Conservation (phyloP, 2,329 filamentous ascomycete species). For the Colletotrichum cuscutae region DNA sequence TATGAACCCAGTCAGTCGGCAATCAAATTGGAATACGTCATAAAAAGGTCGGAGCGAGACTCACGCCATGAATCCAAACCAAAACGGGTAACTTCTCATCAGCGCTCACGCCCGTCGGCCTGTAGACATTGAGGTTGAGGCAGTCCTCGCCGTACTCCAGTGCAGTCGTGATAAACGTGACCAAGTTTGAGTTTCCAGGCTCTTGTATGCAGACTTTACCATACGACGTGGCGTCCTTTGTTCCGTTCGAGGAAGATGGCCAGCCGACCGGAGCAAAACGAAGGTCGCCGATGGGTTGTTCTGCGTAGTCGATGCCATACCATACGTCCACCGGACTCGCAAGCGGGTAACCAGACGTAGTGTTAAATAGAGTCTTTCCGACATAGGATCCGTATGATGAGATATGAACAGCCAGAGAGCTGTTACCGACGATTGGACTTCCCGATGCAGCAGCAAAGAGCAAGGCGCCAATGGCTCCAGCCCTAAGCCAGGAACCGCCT, state of each 20-base stretch:
- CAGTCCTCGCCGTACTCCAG: conserved; percentile 28
- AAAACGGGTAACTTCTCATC: conserved; percentile 34
- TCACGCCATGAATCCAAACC: conserved; percentile 34
- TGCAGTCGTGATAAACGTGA: background rate
- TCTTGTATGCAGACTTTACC: conserved; percentile 22
- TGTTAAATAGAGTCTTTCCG: conserved; percentile 5
- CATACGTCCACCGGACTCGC: conserved; percentile 5
- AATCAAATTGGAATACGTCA: background rate
- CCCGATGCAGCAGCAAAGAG: background rate
- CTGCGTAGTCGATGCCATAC: conserved; percentile 21
- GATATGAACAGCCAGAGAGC: background rate
- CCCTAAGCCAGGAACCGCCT: background rate
- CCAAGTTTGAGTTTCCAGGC: conserved; percentile 17
- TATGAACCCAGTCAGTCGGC: background rate
- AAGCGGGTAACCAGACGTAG: conserved; percentile 17
- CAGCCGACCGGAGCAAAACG: background rate
- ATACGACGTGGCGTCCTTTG: background rate
- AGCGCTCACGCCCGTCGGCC: background rate
- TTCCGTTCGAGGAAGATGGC: conserved; percentile 12
- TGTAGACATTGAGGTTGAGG: conserved; percentile 29
- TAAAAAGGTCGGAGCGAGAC: background rate
- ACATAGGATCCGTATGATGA: conserved; percentile 2
- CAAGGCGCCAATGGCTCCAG: background rate
- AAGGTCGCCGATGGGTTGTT: background rate
- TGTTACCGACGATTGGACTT: background rate